A percentile compares a stretch with the other conserved stretches of the same genome.
Evolutionary conservation across 2,329 filamentous ascomycete genomes (phyloP).

Genomic region (Amauroascus niger): DNA sequence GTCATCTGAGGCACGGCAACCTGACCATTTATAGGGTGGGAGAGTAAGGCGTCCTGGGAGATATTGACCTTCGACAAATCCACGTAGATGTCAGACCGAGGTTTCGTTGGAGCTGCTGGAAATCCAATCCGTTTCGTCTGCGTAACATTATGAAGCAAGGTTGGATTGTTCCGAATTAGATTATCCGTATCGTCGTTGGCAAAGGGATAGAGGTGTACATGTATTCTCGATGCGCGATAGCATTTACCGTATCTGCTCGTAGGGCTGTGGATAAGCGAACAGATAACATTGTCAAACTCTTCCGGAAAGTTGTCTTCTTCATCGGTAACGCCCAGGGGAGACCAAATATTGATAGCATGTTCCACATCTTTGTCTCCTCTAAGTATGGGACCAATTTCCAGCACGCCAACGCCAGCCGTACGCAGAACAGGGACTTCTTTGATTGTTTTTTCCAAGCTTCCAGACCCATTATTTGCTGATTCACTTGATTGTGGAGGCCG

Average conservation of each 20-base stretch:
- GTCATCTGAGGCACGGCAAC: constrained; percentile 58
- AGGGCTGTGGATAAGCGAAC: constrained; percentile 61
- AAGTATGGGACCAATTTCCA: constrained; percentile 66
- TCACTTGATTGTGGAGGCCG: constrained; percentile 25
- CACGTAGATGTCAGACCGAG: constrained; percentile 88
- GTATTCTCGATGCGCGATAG: constrained; percentile 61
- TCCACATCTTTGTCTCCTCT: constrained; percentile 63
- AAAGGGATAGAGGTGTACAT: constrained; percentile 71
- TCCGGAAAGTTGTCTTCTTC: constrained; percentile 52
- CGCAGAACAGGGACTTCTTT: constrained; percentile 47
- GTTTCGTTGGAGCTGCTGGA: constrained; percentile 77
- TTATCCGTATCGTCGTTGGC: constrained; percentile 64
- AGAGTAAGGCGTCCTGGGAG: constrained; percentile 53
- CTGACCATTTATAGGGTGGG: constrained; percentile 68
- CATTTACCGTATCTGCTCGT: constrained; percentile 68
- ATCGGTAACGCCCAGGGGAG: constrained; percentile 47
- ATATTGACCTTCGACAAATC: constrained; percentile 73
- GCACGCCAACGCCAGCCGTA: constrained; percentile 64
- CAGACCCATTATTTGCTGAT: constrained; percentile 25
- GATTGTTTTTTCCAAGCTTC: constrained; percentile 22
- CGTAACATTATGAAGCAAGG: constrained; percentile 67
- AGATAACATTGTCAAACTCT: constrained; percentile 64
- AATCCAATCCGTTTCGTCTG: constrained; percentile 88
- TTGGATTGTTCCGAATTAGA: constrained; percentile 79
- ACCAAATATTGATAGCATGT: constrained; percentile 68